Evolutionary conservation across 768 basidiomycete species (phyloP).

Genomic region (Xanthoconium stramineum): DNA sequence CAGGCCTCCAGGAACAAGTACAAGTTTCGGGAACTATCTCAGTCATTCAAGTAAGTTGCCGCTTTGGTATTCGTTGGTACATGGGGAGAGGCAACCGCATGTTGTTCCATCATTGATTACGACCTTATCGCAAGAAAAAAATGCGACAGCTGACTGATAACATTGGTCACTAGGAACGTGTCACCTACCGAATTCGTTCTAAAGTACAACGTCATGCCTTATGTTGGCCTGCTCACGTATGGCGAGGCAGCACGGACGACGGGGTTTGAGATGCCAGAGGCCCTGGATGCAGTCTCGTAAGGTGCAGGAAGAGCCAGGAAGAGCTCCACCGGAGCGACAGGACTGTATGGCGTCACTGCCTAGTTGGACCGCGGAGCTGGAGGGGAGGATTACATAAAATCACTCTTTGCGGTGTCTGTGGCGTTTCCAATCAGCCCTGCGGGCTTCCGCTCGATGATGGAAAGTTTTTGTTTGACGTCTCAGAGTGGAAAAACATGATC

Average conservation of each 20-base stretch:
- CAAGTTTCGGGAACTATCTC: slow-evolving; percentile 69
- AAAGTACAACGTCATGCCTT: slow-evolving; percentile 90
- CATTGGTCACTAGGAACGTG: slow-evolving; percentile 48
- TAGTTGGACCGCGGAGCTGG: slow-evolving; percentile 17
- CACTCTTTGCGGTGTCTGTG: slow-evolving; percentile 10
- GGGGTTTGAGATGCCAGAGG: slow-evolving; percentile 35
- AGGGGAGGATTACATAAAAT: slow-evolving; percentile 18
- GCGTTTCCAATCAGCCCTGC: slow-evolving; percentile 9
- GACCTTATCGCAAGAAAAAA: slow-evolving; percentile 12
- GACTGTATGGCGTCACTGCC: slow-evolving; percentile 14
- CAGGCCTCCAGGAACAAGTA: slow-evolving; percentile 70
- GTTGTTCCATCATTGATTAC: slow-evolving; percentile 15
- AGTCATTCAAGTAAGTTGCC: slow-evolving; percentile 67
- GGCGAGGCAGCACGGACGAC: slow-evolving; percentile 63
- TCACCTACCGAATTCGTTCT: slow-evolving; percentile 66
- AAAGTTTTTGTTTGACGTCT: background rate
- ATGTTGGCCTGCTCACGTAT: slow-evolving; percentile 75
- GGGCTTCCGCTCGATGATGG: background rate
- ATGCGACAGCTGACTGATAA: slow-evolving; percentile 16
- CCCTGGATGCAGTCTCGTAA: slow-evolving; percentile 31
- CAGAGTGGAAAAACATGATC: slow-evolving; percentile 1
- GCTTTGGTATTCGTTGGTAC: background rate
- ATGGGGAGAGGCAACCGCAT: slow-evolving; percentile 15
- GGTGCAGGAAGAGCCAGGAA: background rate
- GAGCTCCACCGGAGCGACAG: background rate